These are phyloP conservation scores for Fomitopsis serialis DNA, from an alignment of 768 basidiomycete genomes.

Conservation along the genomic window DNA sequence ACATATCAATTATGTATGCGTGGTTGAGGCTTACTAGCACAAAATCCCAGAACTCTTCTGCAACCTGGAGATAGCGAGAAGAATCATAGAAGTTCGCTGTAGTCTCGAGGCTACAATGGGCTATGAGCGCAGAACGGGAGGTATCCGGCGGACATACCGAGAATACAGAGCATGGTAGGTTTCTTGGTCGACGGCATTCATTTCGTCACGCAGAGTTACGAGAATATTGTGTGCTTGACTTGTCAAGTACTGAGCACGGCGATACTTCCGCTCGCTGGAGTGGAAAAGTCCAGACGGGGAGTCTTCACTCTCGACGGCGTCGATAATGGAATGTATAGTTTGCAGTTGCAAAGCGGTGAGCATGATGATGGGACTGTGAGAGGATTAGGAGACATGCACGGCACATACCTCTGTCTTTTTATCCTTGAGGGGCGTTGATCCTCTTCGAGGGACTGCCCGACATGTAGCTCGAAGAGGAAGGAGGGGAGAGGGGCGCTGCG, in stretches of 20 bases:
- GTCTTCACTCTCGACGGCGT: neutral
- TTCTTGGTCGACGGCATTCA: neutral
- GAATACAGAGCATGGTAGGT: neutral
- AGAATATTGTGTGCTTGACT: neutral
- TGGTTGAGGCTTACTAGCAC: neutral
- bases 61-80: neutral
- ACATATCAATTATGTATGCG: too few species aligned
- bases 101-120: neutral
- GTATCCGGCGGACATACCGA: neutral
- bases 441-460: too few species aligned
- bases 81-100: neutral
- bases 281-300: neutral
- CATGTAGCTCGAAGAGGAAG: too few species aligned
- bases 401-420: too few species aligned
- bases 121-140: neutral
- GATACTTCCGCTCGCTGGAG: neutral
- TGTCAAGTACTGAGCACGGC: neutral
- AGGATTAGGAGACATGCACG: too few species aligned
- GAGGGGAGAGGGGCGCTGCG: too few species aligned
- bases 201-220: neutral
- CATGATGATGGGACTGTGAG: neutral
- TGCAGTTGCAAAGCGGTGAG: neutral
- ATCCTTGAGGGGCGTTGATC: too few species aligned
- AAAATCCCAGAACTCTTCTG: neutral
- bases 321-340: neutral